Percentiles rank a stretch among this genome's conserved stretches.
These are phyloP conservation scores for Penicillium hesseltinei DNA, from an alignment of 2,329 filamentous ascomycete genomes.

Conservation along the genomic window DNA sequence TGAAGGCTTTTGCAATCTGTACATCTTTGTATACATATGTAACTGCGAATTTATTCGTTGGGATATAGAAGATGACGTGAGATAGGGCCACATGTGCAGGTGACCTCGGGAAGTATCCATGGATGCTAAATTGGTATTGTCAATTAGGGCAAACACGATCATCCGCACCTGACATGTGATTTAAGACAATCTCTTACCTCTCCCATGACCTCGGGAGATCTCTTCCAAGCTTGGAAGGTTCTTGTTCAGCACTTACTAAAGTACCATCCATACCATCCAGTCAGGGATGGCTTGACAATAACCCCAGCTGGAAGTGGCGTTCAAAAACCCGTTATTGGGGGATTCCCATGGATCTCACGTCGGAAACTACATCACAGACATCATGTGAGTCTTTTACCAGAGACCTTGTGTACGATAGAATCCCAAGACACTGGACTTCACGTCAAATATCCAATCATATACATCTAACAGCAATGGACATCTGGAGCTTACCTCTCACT, in stretches of 20 bases:
- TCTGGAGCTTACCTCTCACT: not conserved
- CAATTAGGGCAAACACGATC: not conserved
- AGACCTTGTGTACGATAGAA: not conserved
- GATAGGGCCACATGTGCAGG: not conserved
- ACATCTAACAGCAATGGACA: not conserved
- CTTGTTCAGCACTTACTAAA: not conserved
- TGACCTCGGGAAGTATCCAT: not conserved
- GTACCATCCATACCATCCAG: not conserved
- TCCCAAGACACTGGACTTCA: not conserved
- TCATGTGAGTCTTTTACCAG: not conserved
- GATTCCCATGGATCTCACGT: too few relatives aligned
- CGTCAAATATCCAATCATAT: not conserved
- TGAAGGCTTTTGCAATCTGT: not conserved
- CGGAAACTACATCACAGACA: not conserved
- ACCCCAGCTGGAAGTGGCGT: not conserved
- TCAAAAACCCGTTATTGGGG: not conserved
- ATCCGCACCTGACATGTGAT: not conserved
- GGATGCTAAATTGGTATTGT: not conserved
- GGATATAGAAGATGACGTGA: not conserved
- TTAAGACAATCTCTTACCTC: not conserved
- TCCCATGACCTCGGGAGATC: too few relatives aligned
- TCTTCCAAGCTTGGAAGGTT: not conserved
- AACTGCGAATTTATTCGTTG: not conserved
- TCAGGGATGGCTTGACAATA: not conserved
- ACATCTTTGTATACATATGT: not conserved